These are phyloP conservation scores for Picochlorum sp. DNA, from an alignment of 139 green algal genomes.

Conservation along the genomic window DNA sequence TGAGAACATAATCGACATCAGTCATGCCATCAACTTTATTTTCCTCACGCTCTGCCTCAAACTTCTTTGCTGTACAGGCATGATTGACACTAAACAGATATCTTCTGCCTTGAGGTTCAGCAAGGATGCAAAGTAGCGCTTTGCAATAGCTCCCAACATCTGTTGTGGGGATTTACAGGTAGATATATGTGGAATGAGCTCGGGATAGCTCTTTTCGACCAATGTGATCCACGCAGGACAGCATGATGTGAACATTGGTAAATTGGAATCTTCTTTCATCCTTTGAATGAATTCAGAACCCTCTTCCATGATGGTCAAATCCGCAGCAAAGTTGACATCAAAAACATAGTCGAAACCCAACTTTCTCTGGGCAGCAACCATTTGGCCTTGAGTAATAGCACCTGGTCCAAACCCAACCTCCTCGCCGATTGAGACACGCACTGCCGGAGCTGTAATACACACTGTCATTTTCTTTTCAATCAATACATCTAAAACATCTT, in stretches of 20 bases:
- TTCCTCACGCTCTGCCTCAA: slow-evolving; percentile 48
- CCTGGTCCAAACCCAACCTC: slow-evolving; percentile 41
- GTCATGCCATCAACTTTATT: slow-evolving; percentile 5
- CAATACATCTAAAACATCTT: slow-evolving; percentile 28
- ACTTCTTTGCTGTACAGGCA: slow-evolving; percentile 59
- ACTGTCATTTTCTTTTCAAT: slow-evolving; percentile 42
- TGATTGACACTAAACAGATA: slow-evolving; percentile 42
- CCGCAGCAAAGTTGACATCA: slow-evolving; percentile 38
- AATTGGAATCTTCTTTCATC: slow-evolving; percentile 8
- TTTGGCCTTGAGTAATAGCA: slow-evolving; percentile 30
- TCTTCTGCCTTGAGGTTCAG: slow-evolving; percentile 18
- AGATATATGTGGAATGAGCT: slow-evolving; percentile 62
- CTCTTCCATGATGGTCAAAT: slow-evolving; percentile 73
- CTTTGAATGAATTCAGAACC: slow-evolving; percentile 47
- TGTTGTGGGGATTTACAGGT: slow-evolving; percentile 52
- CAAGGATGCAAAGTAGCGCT: slow-evolving; percentile 44
- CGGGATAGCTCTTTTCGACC: slow-evolving; percentile 58
- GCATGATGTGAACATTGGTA: slow-evolving; percentile 70
- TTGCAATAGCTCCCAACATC: slow-evolving; percentile 59
- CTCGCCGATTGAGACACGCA: slow-evolving; percentile 51
- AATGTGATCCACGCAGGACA: slow-evolving; percentile 45
- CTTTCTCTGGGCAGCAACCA: slow-evolving; percentile 38
- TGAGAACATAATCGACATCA: slow-evolving; percentile 66
- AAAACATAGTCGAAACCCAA: slow-evolving; percentile 62
- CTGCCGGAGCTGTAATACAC: slow-evolving; percentile 44